Evolutionary conservation across 345 rosid species (phyloP), one percentile per base, ranked within the genome.

Genomic region (Brassica rapa): DNA sequence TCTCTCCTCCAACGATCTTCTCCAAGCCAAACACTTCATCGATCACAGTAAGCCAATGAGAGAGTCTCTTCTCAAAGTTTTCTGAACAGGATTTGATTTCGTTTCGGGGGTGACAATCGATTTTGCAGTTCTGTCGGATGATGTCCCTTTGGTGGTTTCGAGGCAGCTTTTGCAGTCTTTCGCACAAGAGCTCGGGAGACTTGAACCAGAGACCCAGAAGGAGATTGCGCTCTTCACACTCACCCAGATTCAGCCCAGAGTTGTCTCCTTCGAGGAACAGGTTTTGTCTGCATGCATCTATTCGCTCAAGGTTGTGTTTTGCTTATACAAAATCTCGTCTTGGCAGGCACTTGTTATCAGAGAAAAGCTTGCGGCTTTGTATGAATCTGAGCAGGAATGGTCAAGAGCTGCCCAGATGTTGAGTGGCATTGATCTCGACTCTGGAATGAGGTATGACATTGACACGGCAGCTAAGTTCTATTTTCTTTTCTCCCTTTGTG

Each of bases 321-420:
- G 8, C 3, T 53, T 46, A 1, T 43, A 59, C 5, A 43, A 24
- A 14, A 14, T 68, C 4, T 27, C 3, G 41, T 6, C 56, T 27
- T 27, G 77, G 69, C 32, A 93, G 99, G 96, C 92, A 37, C 84
- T 95, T 74, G 83, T 93, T 77, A 90, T 91, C 64, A 85, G 99
- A 82, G 99, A 95, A 86, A 95, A 95, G 74, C 99, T 95, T 84
- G 97, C 98, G 3, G 96, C 86, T 72, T 84, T 90, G 71, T 95
- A 90, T 68, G 99, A 95, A 71, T 93, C 98, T 0, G 98, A 93
- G 79, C 94, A 89, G 77, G 88, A 91, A 60, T 91, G 99, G 98
- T 93, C 99, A 29, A 91, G 86, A 85, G 99, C 99, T 12, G 98
- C 99, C 2, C 96, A 95, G 86, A 95, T 95, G 97, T 92, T 95